A percentile compares a stretch with the other conserved stretches of the same genome.
Evolutionary conservation across 352 stramenopile genomes (phyloP).

Genomic region (Globisporangium irregulare): DNA sequence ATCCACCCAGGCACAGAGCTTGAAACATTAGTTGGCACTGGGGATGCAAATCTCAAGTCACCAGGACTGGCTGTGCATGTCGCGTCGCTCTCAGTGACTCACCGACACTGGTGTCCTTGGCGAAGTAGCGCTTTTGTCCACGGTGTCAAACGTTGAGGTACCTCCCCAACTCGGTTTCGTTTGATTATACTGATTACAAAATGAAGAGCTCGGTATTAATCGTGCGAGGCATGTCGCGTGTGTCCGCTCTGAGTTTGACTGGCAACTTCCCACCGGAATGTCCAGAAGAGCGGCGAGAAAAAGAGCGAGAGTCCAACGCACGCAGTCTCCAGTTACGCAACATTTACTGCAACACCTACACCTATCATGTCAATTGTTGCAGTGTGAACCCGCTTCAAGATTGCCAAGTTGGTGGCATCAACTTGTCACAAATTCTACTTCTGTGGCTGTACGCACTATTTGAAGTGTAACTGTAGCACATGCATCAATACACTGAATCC

Average conservation of each 20-base stretch:
- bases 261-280: not conserved
- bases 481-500: not conserved
- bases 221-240: not conserved
- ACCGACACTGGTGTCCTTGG: too few relatives aligned
- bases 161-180: not conserved
- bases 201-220: not conserved
- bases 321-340: not conserved
- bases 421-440: not conserved
- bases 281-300: not conserved
- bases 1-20: too few relatives aligned
- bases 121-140: too few relatives aligned
- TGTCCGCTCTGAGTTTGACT: not conserved
- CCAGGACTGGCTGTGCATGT: too few relatives aligned
- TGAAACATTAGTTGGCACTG: too few relatives aligned
- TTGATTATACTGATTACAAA: not conserved
- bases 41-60: too few relatives aligned
- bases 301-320: not conserved
- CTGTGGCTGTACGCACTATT: not conserved
- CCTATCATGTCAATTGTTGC: not conserved
- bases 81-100: too few relatives aligned
- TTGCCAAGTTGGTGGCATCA: not conserved
- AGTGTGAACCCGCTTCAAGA: not conserved
- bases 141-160: too few relatives aligned
- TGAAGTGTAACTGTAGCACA: not conserved
- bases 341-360: not conserved